These are phyloP conservation scores for Serendipita indica DNA, from an alignment of 768 basidiomycete genomes.

Conservation along the genomic window DNA sequence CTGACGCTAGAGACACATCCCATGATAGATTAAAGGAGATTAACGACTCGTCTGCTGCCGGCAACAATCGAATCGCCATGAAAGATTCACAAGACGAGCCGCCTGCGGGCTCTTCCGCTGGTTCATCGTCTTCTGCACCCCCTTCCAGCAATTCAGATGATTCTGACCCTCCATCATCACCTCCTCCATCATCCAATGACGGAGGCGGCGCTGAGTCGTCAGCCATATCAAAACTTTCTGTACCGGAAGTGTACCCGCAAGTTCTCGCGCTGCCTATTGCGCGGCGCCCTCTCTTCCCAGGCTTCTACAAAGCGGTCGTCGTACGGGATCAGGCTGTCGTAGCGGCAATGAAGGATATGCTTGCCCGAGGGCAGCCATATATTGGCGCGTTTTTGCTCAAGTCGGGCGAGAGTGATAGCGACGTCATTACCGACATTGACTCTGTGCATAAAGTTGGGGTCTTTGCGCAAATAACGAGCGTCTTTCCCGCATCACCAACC, in stretches of 20 bases:
- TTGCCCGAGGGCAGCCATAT: conserved; percentile 92
- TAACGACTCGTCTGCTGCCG: conserved; percentile 19
- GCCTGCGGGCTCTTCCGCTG: conserved; percentile 20
- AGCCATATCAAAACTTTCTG: conserved; percentile 68
- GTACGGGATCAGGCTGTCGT: conserved; percentile 83
- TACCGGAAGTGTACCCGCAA: conserved; percentile 85
- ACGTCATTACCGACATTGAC: conserved; percentile 77
- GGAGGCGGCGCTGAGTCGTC: conserved; percentile 18
- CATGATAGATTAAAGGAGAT: conserved; percentile 11
- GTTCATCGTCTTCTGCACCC: conserved; percentile 22
- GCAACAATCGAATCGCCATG: conserved; percentile 21
- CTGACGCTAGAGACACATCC: conserved; percentile 12
- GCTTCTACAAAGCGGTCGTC: conserved; percentile 96
- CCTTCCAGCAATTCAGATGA: conserved; percentile 31
- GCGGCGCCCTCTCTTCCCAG: conserved; percentile 87
- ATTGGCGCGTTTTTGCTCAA: conserved; percentile 93
- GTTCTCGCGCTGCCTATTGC: conserved; percentile 92
- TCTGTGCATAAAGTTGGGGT: conserved; percentile 88
- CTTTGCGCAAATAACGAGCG: conserved; percentile 92
- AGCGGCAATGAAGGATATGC: conserved; percentile 88
- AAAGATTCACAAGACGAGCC: conserved; percentile 8
- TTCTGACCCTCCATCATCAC: conserved; percentile 27
- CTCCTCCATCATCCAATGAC: conserved; percentile 21
- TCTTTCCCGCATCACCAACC: conserved; percentile 46
- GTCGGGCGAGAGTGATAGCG: conserved; percentile 83